Conservation (phyloP, 768 basidiomycete species). For the Pleurotus ostreatus region DNA sequence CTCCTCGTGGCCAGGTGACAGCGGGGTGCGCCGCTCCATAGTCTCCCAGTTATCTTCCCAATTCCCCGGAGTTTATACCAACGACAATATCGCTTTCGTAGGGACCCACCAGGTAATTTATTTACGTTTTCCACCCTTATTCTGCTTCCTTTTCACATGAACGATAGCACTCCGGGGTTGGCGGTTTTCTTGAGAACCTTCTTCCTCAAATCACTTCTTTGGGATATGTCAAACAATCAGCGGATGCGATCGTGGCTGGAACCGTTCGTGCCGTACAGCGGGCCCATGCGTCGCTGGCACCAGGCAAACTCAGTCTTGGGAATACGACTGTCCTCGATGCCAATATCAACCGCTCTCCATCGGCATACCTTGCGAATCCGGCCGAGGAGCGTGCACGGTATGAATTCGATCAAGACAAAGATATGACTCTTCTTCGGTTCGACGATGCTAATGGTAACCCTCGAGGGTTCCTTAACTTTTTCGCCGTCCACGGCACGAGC, state of each 20-base stretch:
- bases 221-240: slow-evolving; percentile 70
- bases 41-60: slow-evolving; percentile 49
- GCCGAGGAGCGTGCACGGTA: slow-evolving; percentile 63
- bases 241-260: slow-evolving; percentile 67
- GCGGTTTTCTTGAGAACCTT: slow-evolving; percentile 75
- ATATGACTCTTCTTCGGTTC: slow-evolving; percentile 64
- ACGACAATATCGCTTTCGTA: slow-evolving; percentile 71
- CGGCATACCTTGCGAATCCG: slow-evolving; percentile 75
- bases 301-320: slow-evolving; percentile 58
- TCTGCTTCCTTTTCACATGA: background rate
- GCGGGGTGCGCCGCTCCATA: slow-evolving; percentile 67
- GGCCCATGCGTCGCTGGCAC: slow-evolving; percentile 59
- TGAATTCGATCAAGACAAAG: slow-evolving; percentile 70
- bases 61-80: slow-evolving; percentile 62
- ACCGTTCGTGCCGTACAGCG: slow-evolving; percentile 65
- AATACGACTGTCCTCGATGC: slow-evolving; percentile 67
- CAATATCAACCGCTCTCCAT: slow-evolving; percentile 73
- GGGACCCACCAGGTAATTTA: slow-evolving; percentile 48
- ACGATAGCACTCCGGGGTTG: slow-evolving; percentile 65
- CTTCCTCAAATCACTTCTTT: slow-evolving; percentile 73
- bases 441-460: slow-evolving; percentile 54
- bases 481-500: slow-evolving; percentile 77
- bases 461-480: slow-evolving; percentile 70
- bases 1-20: slow-evolving; percentile 34
- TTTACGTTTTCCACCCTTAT: slow-evolving; percentile 8